Evolutionary conservation across 1,139 yeast species (phyloP), one percentile per base, ranked within the genome.

Genomic region (Groenewaldozyma sp.): DNA sequence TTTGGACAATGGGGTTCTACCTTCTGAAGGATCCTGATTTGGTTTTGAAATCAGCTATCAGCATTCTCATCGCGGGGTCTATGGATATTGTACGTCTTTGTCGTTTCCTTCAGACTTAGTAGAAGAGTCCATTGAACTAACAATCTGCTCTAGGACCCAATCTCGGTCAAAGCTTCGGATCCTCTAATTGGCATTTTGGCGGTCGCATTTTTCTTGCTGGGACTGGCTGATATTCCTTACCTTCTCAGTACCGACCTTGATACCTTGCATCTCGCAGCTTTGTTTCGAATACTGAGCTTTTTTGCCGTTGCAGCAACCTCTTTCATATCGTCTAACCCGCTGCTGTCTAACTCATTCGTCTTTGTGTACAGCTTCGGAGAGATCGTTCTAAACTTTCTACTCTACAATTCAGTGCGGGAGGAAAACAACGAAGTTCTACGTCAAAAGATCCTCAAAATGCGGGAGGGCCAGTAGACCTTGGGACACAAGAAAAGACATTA

Each of bases 191-290:
- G 79, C 3, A 43, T 72, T n/a, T 49, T 67, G 18, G 67, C 73
- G 1, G 51, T 70, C 9, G 47, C 68, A 22, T 49, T 73, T 28
- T 58, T 57, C 1, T 46, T 68, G 13, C 39, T 45, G 20, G 65
- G 55, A 1, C 31, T 58, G 4, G 45, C 57, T 3, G 67, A 63
- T 39, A 38, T 61, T 9, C 49, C 59, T 24, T 16, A 45, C 53
- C 3, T 45, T 58, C 20, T 44, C 45, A 18, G 50, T 45, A 13
- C 46, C 49, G 3, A 51, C 17, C 51, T 62, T 36, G 68, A 68
- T 13, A 78, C 73, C 57, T 81, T 84, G 53, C 83, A 80, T 52
- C 67, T 78, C 4, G 58, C 79, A 13, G 79, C 83, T 2, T 94
- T 95, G 6, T 51, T 74, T 9, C 72, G 96, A 53, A 63, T 86